Evolutionary conservation across 495 filamentous ascomycete genomes (phyloP), one percentile per base, ranked within the genome.

Genomic region (Aspergillus panamensis): DNA sequence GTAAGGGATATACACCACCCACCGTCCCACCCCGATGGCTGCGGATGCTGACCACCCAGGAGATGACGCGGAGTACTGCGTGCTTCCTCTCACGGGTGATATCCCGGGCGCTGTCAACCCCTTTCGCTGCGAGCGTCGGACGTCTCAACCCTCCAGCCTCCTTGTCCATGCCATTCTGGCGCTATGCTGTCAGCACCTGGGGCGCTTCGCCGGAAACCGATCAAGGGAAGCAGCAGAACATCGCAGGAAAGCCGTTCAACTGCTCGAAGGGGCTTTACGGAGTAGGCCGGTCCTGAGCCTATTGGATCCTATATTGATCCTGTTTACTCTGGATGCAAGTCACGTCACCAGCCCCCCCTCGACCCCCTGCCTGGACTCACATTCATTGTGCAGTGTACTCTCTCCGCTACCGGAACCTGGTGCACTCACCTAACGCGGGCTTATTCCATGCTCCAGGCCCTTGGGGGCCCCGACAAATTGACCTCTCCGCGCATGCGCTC

Each of bases 31-130:
- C n/a, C n/a, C n/a, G 33, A 35, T 35, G 3, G 13, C 1, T 0
- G 1, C 3, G 1, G 33, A 35, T 1, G 13, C 33, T 58, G 1
- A 35, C 3, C 33, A 35, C 1, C 8, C 33, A 13, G 33, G 1
- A 65, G 63, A 65, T 48, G 57, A 65, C 52, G 50, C 55, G 16
- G 62, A 65, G 31, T 62, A 58, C 40, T 65, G 62, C n/a, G 59
- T 65, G 3, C 51, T 62, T 8, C 62, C 62, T 31, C 20, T 65
- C n/a, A 65, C 62, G 29, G 53, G 43, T 2, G 62, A 62, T 33
- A 49, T 48, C 5, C 33, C 33, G 3, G 33, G 33, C 8, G 17
- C 51, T 2, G n/a, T 59, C 14, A 65, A 65, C 35, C 62, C 62
- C 3, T 65, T 62, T 17, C 62, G 62, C 19, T 60, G 44, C 29